Evolutionary conservation across 805 yeast species (phyloP), one percentile per base, ranked within the genome.

Genomic region (Metschnikowia lochheadii): DNA sequence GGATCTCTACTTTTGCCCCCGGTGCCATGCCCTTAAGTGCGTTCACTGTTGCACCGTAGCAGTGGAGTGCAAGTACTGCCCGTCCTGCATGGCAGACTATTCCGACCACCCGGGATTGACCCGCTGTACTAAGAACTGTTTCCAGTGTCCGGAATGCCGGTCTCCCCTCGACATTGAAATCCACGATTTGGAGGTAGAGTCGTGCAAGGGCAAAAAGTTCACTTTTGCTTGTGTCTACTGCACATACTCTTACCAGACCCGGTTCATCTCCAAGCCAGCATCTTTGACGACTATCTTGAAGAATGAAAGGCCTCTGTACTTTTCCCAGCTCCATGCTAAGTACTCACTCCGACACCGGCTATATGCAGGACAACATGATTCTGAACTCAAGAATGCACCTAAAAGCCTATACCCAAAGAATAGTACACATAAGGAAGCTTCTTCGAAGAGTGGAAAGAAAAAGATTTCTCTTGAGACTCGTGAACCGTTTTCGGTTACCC

Each of bases 101-200:
- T 51, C 73, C 6, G 58, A 54, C n/a, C 38, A 49, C 14, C 46
- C 64, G 6, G 57, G 56, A 3, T 52, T 58, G 32, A 48, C 53
- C 15, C 46, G 64, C 41, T 73, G 78, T 51, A 52, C 62, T n/a
- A 68, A 66, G 46, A 73, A 68, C 53, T 73, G 78, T 54, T 72
- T 72, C 49, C 62, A 56, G 26, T 73, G 78, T 51, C 77, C 77
- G 1, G 42, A 52, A 5, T 73, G 78, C 51, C 45, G 54, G 2
- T 56, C 72, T 0, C 60, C 63, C 32, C 49, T 72, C 11, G 33
- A 61, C 2, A 65, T 72, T 5, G 40, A 58, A 13, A 47, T 55
- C 15, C 51, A 58, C n/a, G 63, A 63, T 35, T 55, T 51, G 32
- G 33, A 36, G 6, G 41, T 44, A 7, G 42, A 45, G 15, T 53